Conservation (phyloP, 345 rosid genomes). For the Hibiscus syriacus region DNA sequence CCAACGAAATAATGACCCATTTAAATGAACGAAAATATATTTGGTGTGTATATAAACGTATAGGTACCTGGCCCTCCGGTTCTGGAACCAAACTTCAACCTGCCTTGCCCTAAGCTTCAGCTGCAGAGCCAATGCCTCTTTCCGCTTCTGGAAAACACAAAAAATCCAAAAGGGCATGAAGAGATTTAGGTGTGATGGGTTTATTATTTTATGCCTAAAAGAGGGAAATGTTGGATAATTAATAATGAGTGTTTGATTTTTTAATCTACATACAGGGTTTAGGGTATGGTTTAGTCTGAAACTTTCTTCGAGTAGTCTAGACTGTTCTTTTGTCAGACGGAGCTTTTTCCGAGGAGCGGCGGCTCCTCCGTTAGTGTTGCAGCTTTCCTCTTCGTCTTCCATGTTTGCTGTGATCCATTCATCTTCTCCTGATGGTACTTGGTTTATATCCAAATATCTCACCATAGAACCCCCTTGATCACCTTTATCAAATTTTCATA, state of each 20-base stretch:
- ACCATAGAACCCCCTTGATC: conserved; percentile 21
- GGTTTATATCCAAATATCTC: conserved; percentile 69
- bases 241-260: not conserved
- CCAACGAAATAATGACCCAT: conserved; percentile 12
- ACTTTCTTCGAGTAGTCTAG: conserved; percentile 93
- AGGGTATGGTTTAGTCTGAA: conserved; percentile 84
- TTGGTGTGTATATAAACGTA: not conserved
- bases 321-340: conserved; percentile 84
- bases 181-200: not conserved
- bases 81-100: conserved; percentile 99
- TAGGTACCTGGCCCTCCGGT: conserved; percentile 95
- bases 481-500: conserved; percentile 4
- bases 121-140: conserved; percentile 72
- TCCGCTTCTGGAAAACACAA: conserved; percentile 58
- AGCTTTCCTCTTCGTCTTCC: conserved; percentile 48
- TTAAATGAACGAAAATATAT: not conserved
- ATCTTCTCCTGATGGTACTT: conserved; percentile 37
- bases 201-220: not conserved
- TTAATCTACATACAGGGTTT: conserved; percentile 57
- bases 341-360: conserved; percentile 85
- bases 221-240: not conserved
- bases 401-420: conserved; percentile 41
- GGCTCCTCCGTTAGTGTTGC: conserved; percentile 4
- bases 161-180: not conserved
- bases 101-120: conserved; percentile 85